Conservation (phyloP, 73 alveolate genomes). For the Urostyla sp. region DNA sequence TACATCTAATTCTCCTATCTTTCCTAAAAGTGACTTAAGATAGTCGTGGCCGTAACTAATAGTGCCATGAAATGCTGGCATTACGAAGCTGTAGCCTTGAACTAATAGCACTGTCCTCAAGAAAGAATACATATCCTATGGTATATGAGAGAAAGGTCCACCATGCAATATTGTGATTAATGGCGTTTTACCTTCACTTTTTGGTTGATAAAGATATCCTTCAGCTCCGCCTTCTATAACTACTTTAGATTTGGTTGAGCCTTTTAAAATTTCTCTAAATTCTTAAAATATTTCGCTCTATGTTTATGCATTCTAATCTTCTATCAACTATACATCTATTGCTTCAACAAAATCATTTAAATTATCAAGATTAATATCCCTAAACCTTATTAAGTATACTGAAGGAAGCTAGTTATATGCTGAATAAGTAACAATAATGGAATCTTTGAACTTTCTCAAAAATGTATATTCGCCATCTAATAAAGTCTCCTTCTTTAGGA, state of each 20-base stretch:
- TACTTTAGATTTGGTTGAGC: neutral
- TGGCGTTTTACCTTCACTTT: constrained; percentile 1
- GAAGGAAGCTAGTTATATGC: neutral
- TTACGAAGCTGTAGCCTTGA: constrained; percentile 49
- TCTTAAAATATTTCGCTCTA: neutral
- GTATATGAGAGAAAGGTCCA: constrained; percentile 64
- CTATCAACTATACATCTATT: neutral
- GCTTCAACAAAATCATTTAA: neutral
- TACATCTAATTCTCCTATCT: constrained; percentile 55
- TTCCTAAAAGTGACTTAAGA: constrained; percentile 57
- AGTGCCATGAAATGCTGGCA: constrained; percentile 61
- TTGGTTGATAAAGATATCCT: constrained; percentile 37
- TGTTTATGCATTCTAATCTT: neutral
- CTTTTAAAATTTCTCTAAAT: neutral
- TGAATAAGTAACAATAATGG: constrained; percentile 8
- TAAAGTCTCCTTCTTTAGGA: constrained; percentile 3
- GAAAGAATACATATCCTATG: constrained; percentile 20
- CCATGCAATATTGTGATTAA: constrained; percentile 65
- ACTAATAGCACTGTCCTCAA: constrained; percentile 4
- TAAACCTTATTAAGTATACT: neutral
- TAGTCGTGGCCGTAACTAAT: constrained; percentile 61
- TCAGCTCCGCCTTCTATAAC: constrained; percentile 53
- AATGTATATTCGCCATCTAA: constrained; percentile 41
- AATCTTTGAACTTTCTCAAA: neutral
- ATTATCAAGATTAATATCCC: neutral